Base-by-base conservation (phyloP, 1,139 yeast genomes). In the Debaryomyces fabryi region DNA sequence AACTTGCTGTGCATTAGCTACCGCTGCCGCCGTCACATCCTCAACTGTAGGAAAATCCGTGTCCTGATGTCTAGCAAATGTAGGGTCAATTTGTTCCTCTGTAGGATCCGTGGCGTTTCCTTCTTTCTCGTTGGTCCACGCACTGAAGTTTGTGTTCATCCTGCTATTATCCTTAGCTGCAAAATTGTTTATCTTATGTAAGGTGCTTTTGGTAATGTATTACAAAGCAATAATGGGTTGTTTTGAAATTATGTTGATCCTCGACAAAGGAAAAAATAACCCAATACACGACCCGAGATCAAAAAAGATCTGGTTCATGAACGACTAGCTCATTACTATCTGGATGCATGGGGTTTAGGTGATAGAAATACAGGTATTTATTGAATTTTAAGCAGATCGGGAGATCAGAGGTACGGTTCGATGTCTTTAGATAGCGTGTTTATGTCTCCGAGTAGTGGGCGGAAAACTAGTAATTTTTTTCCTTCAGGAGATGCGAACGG, bases 1-100 rank as follows among this genome's bases (percentile, higher is more conserved):
- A 12, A 41, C 45, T 24, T 54, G 56, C 38, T 54, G 62, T 15
- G 67, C 68, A 35, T 59, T 62, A 37, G 62, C 69, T 6, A 60
- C 71, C 4, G 69, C 69, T 2, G 68, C 69, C 2, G 70, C 70
- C 3, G 69, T 64, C 13, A 65, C 71, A 36, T 63, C 72, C 15
- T 63, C 69, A 1, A 65, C 70, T 7, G 62, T 49, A 20, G 64
- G 62, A 43, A 59, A 67, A 27, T 57, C 65, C n/a, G 51, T 53
- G 35, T 56, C 62, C 44, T 59, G 63, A 35, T 64, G 64, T 25
- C 73, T 54, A 12, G 65, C 65, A 52, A 68, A 70, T 16, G 70
- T 54, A 18, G 72, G 72, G 50, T 70, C 74, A 42, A 69, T 64
- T 40, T 55, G 64, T 30, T 59, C 65, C 37, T 54, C 62, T n/a